Percentiles rank a stretch among this genome's conserved stretches.
These are phyloP conservation scores for Metschnikowia bowlesiae DNA, from an alignment of 805 yeast genomes.

Conservation along the genomic window DNA sequence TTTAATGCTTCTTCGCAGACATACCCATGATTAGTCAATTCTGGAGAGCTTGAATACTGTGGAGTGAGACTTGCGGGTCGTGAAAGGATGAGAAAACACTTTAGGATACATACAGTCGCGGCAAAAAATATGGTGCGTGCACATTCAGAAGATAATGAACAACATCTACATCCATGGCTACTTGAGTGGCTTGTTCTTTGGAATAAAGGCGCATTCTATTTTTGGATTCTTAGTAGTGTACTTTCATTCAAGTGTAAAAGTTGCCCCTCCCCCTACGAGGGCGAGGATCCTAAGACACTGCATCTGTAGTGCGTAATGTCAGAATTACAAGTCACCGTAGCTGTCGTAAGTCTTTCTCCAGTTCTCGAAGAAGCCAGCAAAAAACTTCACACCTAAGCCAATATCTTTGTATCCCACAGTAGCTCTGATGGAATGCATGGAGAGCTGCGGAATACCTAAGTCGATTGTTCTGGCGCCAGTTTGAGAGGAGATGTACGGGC, in stretches of 20 bases:
- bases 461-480: constrained; percentile 77
- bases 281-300: neutral
- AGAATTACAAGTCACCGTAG: constrained; percentile 43
- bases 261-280: neutral
- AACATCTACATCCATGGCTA: neutral
- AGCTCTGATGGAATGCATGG: constrained; percentile 86
- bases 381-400: constrained; percentile 68
- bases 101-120: constrained; percentile 2
- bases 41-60: neutral
- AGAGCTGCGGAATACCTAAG: constrained; percentile 75
- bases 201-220: neutral
- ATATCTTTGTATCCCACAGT: constrained; percentile 74
- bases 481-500: constrained; percentile 60
- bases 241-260: neutral
- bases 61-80: neutral
- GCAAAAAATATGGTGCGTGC: neutral
- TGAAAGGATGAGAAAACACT: constrained; percentile 1
- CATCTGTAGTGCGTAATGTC: neutral
- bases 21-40: constrained; percentile 3
- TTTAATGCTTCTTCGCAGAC: neutral
- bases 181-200: neutral
- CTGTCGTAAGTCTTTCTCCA: constrained; percentile 60
- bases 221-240: neutral
- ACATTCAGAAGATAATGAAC: neutral
- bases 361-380: constrained; percentile 60